These are phyloP conservation scores for Coniochaeta sp. DNA, from an alignment of 2,329 filamentous ascomycete species.

Conservation along the genomic window DNA sequence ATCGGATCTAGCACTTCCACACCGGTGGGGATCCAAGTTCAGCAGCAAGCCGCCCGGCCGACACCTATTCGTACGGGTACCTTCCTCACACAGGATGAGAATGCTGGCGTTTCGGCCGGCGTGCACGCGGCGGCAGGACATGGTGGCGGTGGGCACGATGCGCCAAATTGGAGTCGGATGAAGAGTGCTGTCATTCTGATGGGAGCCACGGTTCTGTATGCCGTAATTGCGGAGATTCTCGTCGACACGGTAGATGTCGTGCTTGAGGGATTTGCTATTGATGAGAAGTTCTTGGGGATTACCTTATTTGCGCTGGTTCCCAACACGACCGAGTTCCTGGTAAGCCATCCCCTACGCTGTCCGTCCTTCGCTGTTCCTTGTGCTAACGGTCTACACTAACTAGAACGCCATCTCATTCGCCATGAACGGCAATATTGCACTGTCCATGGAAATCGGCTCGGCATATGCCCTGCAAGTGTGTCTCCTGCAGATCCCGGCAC, in stretches of 20 bases:
- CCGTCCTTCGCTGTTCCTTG: background rate
- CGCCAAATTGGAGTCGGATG: conserved; percentile 92
- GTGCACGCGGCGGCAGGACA: conserved; percentile 34
- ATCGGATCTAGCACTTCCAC: background rate
- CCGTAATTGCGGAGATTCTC: conserved; percentile 93
- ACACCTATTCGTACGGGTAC: conserved; percentile 26
- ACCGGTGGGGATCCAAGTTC: conserved; percentile 1
- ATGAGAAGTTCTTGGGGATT: conserved; percentile 96
- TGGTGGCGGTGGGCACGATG: conserved; percentile 86
- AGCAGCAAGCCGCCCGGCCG: conserved; percentile 13
- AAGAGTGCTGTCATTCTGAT: conserved; percentile 90
- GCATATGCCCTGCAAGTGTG: conserved; percentile 96
- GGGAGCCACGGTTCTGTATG: conserved; percentile 83
- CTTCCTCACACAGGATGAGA: conserved; percentile 38
- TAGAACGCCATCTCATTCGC: conserved; percentile 97
- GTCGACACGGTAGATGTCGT: conserved; percentile 98
- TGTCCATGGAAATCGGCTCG: conserved; percentile 98
- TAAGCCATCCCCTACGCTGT: conserved; percentile 34
- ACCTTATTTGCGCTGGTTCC: conserved; percentile 94
- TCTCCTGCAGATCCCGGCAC: conserved; percentile 83
- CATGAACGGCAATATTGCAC: conserved; percentile 98
- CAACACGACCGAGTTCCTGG: conserved; percentile 95
- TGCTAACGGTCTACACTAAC: conserved; percentile 6
- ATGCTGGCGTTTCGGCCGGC: conserved; percentile 18
- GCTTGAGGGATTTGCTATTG: conserved; percentile 78